These are phyloP conservation scores for Mycena galopus DNA, from an alignment of 768 basidiomycete genomes.

Conservation along the genomic window DNA sequence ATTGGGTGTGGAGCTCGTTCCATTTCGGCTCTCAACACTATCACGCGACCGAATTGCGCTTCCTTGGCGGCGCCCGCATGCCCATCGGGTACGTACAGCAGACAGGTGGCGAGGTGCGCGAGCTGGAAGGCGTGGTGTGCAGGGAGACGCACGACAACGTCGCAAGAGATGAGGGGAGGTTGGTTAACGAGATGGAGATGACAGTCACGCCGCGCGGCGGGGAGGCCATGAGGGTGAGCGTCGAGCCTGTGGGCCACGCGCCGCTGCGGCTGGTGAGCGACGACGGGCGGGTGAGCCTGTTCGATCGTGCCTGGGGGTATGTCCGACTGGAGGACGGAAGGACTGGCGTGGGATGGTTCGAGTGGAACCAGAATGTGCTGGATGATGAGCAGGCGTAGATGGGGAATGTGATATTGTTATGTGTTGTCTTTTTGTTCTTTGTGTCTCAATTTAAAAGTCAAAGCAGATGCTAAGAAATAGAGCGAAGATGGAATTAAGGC, in stretches of 20 bases:
- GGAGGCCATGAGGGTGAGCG: constrained; percentile 15
- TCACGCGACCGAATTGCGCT: constrained; percentile 13
- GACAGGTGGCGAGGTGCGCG: constrained; percentile 13
- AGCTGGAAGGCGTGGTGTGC: constrained; percentile 17
- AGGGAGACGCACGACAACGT: constrained; percentile 1
- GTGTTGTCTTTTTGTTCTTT: too few relatives aligned
- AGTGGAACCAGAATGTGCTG: constrained; percentile 20
- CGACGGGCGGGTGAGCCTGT: constrained; percentile 17
- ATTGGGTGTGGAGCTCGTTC: constrained; percentile 16
- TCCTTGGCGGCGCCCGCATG: constrained; percentile 17
- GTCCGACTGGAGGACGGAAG: constrained; percentile 18
- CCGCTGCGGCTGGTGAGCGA: constrained; percentile 18
- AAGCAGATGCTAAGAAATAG: too few relatives aligned
- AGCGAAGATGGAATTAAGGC: too few relatives aligned
- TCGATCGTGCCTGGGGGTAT: constrained; percentile 17
- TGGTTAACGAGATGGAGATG: constrained; percentile 11
- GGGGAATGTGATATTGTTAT: too few relatives aligned
- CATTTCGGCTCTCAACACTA: constrained; percentile 10
- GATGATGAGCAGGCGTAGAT: constrained; percentile 8
- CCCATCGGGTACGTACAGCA: constrained; percentile 13
- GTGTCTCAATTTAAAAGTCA: too few relatives aligned
- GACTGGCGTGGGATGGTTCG: constrained; percentile 16
- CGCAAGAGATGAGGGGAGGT: constrained; percentile 12
- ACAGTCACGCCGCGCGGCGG: constrained; percentile 16
- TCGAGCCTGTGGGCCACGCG: constrained; percentile 18